Evolutionary conservation across 805 yeast genomes (phyloP).

Genomic region (Cyberlindnera nakhonratchasimensis): DNA sequence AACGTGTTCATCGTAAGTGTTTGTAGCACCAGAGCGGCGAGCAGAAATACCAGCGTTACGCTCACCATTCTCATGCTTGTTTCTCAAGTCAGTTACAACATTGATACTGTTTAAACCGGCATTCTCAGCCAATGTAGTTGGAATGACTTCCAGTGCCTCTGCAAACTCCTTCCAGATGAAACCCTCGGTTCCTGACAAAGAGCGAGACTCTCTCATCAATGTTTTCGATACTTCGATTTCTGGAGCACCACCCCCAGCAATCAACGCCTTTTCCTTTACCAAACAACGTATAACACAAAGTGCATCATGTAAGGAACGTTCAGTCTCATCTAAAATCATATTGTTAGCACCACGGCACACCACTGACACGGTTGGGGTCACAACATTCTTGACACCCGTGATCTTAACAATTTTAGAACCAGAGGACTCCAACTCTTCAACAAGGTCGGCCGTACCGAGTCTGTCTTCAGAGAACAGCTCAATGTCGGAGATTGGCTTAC

Average conservation of each 20-base stretch:
- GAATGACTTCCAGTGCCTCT: constrained; percentile 88
- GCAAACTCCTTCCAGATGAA: constrained; percentile 53
- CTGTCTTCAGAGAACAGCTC: constrained; percentile 92
- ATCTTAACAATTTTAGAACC: constrained; percentile 75
- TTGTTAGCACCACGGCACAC: constrained; percentile 93
- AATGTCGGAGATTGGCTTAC: constrained; percentile 94
- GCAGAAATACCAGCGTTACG: constrained; percentile 93
- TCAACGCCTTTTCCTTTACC: constrained; percentile 85
- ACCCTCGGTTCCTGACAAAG: constrained; percentile 88
- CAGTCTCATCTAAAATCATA: constrained; percentile 91
- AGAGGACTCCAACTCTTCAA: constrained; percentile 60
- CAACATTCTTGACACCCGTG: constrained; percentile 74
- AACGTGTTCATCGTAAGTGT: constrained; percentile 90
- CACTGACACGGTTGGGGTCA: constrained; percentile 82
- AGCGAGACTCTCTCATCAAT: constrained; percentile 87
- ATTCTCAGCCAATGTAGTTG: constrained; percentile 93
- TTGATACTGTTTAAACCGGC: constrained; percentile 96
- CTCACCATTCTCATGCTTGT: constrained; percentile 88
- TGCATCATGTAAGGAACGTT: constrained; percentile 96
- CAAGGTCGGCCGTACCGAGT: constrained; percentile 85
- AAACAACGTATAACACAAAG: constrained; percentile 83
- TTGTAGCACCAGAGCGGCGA: constrained; percentile 88
- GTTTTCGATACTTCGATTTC: constrained; percentile 97
- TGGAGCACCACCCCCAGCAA: constrained; percentile 99
- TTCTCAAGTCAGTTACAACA: constrained; percentile 83